These are phyloP conservation scores for Neofusicoccum parvum DNA, from an alignment of 2,329 filamentous ascomycete genomes.

Conservation along the genomic window DNA sequence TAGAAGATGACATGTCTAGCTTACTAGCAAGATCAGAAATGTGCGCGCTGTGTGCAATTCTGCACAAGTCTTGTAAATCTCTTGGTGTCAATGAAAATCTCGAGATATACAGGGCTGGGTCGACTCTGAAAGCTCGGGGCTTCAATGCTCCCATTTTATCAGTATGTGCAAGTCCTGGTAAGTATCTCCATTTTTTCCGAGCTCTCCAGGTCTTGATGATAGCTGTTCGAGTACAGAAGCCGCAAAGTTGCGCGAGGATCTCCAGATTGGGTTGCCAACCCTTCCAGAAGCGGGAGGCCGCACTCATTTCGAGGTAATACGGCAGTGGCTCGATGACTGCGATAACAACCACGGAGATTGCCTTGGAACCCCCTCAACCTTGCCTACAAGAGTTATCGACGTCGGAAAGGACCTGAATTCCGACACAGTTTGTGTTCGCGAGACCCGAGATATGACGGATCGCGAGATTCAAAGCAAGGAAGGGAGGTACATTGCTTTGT, in stretches of 20 bases:
- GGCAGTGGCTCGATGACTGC: constrained; percentile 22
- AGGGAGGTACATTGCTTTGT: background rate
- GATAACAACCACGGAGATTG: background rate
- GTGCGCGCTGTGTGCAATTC: too few species aligned
- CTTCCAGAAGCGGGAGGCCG: constrained; percentile 11
- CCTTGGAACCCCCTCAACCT: rapidly evolving
- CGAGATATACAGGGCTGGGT: too few species aligned
- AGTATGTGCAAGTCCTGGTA: background rate
- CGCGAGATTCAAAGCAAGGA: background rate
- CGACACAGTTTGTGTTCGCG: background rate
- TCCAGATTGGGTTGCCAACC: constrained; percentile 25
- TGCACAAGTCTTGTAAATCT: too few species aligned
- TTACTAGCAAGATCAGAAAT: too few species aligned
- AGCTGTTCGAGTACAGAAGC: too few species aligned
- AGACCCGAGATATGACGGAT: too few species aligned
- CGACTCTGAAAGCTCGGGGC: too few species aligned
- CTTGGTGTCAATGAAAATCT: too few species aligned
- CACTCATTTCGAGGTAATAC: constrained; percentile 21
- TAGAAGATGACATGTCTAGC: too few species aligned
- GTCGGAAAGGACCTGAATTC: background rate
- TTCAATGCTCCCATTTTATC: too few species aligned
- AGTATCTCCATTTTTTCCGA: background rate
- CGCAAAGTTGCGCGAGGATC: background rate
- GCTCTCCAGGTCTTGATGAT: background rate
- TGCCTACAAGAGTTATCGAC: background rate